phyloP scores from a whole-genome alignment of 164 flowering plant species.

The Nymphaea thermarum region DNA sequence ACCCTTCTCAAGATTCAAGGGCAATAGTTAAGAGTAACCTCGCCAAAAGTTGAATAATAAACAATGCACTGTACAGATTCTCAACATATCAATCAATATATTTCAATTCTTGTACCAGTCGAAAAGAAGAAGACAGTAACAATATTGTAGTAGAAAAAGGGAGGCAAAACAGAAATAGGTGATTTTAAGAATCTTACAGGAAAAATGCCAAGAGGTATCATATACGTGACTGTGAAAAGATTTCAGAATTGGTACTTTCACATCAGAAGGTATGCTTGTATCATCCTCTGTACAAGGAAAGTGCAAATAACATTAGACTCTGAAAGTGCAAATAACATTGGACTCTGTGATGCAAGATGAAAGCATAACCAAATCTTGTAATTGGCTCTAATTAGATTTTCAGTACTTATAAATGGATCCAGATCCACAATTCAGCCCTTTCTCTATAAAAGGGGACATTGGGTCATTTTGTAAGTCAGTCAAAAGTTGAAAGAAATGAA shows the following conservation, averaged over 20 bases:
- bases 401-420: too few relatives aligned
- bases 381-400: too few relatives aligned
- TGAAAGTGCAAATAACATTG: background rate
- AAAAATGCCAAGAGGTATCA: constrained; percentile 72
- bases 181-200: constrained; percentile 44
- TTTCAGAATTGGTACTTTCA: constrained; percentile 78
- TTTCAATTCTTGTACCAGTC: background rate
- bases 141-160: background rate
- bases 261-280: constrained; percentile 65
- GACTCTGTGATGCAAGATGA: background rate
- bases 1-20: too few relatives aligned
- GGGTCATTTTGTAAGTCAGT: too few relatives aligned
- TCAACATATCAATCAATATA: background rate
- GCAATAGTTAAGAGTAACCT: too few relatives aligned
- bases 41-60: too few relatives aligned
- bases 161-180: background rate
- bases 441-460: too few relatives aligned
- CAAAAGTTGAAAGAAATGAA: too few relatives aligned
- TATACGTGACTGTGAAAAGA: constrained; percentile 76
- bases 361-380: too few relatives aligned
- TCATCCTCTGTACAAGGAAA: constrained; percentile 69
- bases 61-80: too few relatives aligned
- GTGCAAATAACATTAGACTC: background rate
- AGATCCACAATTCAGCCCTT: too few relatives aligned
- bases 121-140: background rate